Evolutionary conservation across 441 rosid species (phyloP), one percentile per base, ranked within the genome.

Genomic region (Manihot esculenta): DNA sequence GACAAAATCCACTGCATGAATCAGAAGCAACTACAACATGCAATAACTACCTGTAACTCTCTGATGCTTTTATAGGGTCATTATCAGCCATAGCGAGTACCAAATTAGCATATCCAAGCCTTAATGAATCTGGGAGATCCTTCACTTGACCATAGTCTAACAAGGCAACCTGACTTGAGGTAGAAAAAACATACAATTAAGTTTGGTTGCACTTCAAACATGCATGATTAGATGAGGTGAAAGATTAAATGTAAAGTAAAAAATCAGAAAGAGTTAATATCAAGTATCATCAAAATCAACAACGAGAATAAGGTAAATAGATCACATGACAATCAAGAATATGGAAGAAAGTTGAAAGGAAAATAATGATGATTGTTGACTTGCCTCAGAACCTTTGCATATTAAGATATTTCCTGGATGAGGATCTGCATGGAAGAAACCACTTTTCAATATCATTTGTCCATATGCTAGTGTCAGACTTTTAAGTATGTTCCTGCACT

Each of bases 341-440:
- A 47, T 65, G 59, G 48, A 67, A 68, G 42, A 38, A 65, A 27
- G 64, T 62, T 15, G 0, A 11, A 66, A 2, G 58, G 9, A 38
- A 38, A 38, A 8, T 5, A 75, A 74, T 59, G 38, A 10, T 50
- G 66, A 60, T 51, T 24, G 77, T 68, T 30, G 51, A 83, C 99
- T 85, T 82, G 84, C 99, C 98, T 92, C 85, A 69, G 94, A 90
- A 80, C 93, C 97, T 81, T 85, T 82, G 76, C 96, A 90, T 60
- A 90, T 94, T 82, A 92, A 78, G 72, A 94, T 92, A 81, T 92
- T 94, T 77, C 98, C 99, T 2, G 98, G 99, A 80, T 94, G 98
- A 49, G 98, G 97, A 87, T 94, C 98, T n/a, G 97, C 97, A 66
- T 90, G 99, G 85, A 92, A 92, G 87, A 85, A 90, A 72, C 97